Percentiles rank a stretch among this genome's conserved stretches.
Evolutionary conservation across 495 filamentous ascomycete species (phyloP).

Genomic region (Pseudomonodictys pantanalensis): DNA sequence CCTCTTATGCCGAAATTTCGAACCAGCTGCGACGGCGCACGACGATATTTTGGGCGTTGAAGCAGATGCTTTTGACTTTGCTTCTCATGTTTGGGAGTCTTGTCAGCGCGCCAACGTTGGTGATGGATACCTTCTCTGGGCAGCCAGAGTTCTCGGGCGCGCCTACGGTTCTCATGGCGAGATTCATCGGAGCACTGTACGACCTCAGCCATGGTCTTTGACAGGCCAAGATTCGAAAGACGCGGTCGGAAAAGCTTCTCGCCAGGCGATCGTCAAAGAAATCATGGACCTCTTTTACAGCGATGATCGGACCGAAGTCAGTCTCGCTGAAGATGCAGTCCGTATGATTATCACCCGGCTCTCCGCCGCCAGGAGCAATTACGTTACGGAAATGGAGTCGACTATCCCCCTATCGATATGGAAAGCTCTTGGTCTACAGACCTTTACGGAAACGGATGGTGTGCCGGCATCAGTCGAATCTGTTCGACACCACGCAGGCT

Average conservation of each 20-base stretch:
- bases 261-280: conserved; percentile 54
- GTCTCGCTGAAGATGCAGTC: conserved; percentile 74
- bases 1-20: conserved; percentile 71
- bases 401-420: conserved; percentile 23
- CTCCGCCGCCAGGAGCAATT: conserved; percentile 31
- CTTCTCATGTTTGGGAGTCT: conserved; percentile 68
- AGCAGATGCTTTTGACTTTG: conserved; percentile 56
- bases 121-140: conserved; percentile 75
- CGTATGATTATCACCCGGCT: conserved; percentile 62
- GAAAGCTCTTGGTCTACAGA: conserved; percentile 14
- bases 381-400: conserved; percentile 24
- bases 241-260: conserved; percentile 10
- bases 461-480: background rate
- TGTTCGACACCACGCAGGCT: conserved; percentile 10
- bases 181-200: conserved; percentile 33
- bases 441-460: background rate
- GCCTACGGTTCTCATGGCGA: conserved; percentile 72
- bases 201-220: conserved; percentile 45
- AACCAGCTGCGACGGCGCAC: conserved; percentile 51
- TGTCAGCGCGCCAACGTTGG: conserved; percentile 61
- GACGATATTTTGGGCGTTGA: conserved; percentile 64
- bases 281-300: conserved; percentile 67
- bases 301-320: conserved; percentile 60
- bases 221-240: background rate
- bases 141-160: conserved; percentile 75